Base-by-base conservation (phyloP, 768 basidiomycete species). In the Tylopilus vinaceipallidus region DNA sequence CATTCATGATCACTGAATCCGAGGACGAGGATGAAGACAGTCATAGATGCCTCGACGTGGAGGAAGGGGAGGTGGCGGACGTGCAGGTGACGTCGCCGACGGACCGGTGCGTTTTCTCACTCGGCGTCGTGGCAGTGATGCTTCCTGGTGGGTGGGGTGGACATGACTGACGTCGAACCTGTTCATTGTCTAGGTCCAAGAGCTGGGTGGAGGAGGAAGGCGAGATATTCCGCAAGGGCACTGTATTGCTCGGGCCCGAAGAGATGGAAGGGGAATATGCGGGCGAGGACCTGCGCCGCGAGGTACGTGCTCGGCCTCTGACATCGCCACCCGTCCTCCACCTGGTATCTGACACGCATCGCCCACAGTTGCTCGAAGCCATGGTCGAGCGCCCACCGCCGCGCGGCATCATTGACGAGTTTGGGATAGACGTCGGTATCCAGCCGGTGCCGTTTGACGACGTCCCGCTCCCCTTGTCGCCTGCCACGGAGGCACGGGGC, bases 141-240 rank as follows among this genome's bases (percentile, higher is more conserved):
- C n/a, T 39, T 33, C 27, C n/a, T n/a, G n/a, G n/a, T n/a, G n/a
- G n/a, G n/a, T n/a, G n/a, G n/a, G n/a, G n/a, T n/a, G n/a, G n/a
- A n/a, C n/a, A n/a, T n/a, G n/a, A n/a, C n/a, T n/a, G n/a, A n/a
- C n/a, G n/a, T n/a, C n/a, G n/a, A n/a, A n/a, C n/a, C n/a, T n/a
- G n/a, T n/a, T n/a, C n/a, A n/a, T n/a, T n/a, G n/a, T n/a, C n/a
- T 43, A 87, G 89, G 41, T 88, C 87, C 22, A 75, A 83, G 55
- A 83, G 77, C 44, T 91, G 89, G 86, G 87, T 95, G 0, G 89
- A 84, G 47, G 97, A 98, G 65, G 97, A 99, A 65, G 93, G 93
- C 0, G 95, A 98, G 69, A 88, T 98, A 34, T 98, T 98, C 73
- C 76, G 95, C 35, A 95, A 95, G 62, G 93, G 94, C 0, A 82